Base-by-base conservation (phyloP, 306 rosid species). In the Myrica gale region DNA sequence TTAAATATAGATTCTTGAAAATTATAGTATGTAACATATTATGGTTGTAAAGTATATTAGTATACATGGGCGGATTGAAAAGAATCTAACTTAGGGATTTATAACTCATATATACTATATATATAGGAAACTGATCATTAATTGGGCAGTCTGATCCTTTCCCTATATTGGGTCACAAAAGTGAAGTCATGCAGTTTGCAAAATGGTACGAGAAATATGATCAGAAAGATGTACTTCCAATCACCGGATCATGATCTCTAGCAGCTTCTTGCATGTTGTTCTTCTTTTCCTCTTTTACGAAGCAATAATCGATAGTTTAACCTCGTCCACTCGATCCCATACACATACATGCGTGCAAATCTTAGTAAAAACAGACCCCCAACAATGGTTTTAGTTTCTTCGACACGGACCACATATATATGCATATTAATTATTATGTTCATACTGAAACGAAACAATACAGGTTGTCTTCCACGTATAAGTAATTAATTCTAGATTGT, bases 381-480 rank as follows among this genome's bases (percentile, higher is more conserved):
- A 76, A 66, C 63, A 79, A 39, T 62, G 71, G 77, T 61, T 63
- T 65, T 80, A n/a, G 51, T 45, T 19, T 75, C 69, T 80, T 75
- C 71, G 78, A 74, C 85, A 77, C 80, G 83, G 75, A 83, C 74
- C 66, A 62, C 20, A n/a, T 21, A 1, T n/a, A 26, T 26, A 41
- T 57, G 53, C 43, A 7, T 19, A 32, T 32, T 32, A 32, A 32
- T 32, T 32, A 32, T 32, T 32, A 65, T 56, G 82, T 43, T 61
- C 7, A 79, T 41, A 50, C 58, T 46, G 61, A 61, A 71, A 70
- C 77, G 77, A 60, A 69, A 56, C 75, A 52, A 46, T 46, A 53
- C 73, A n/a, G 62, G 56, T 23, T 6, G 39, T 60, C 41, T 48
- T 82, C 72, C 79, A 69, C 73, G 71, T 26, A 50, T 21, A 67